Base-by-base conservation (phyloP, 306 rosid species). In the Fragaria nilgerrensis region DNA sequence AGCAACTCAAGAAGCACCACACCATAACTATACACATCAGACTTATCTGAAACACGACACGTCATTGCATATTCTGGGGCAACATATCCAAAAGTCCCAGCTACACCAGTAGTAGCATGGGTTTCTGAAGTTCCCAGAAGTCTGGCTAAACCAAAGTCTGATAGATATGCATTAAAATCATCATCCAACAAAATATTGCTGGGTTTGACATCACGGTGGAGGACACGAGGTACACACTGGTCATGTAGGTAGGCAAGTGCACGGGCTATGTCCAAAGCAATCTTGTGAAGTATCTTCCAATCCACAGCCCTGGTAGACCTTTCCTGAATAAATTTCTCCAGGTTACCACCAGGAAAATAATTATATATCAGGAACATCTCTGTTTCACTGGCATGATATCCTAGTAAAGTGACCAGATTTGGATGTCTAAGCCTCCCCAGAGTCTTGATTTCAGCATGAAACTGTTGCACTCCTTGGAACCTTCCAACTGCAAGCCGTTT, bases 21-120 rank as follows among this genome's bases (percentile, higher is more conserved):
- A n/a, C 98, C 98, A 17, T 94, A 94, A 82, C 98, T 94, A 64
- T 94, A 94, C 82, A 94, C 98, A 55, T 94, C 98, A 17, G 97
- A 96, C 81, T 94, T 94, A 5, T 94, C 98, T 1, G 98, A 94
- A 68, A 94, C 98, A 48, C 98, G 97, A 37, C 98, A 94, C 0
- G 98, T 94, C 98, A 94, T 91, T 68, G 97, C 97, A 73, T 94
- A 94, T 75, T 94, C 98, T 1, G 98, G 98, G 64, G 98, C 98
- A 25, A 94, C 98, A 41, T 94, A 94, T 0, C 98, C 98, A 13
- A 94, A 94, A 59, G 98, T 94, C 78, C 98, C 98, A 27, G 98
- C 98, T 16, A 94, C 98, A 34, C 98, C 98, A 2, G 98, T 94
- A 27, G 98, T 94, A 16, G 98, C 98, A 79, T 94, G 98, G 43